These are phyloP conservation scores for Lodderomyces parapsilosis DNA, from an alignment of 1,139 yeast genomes.

Conservation along the genomic window DNA sequence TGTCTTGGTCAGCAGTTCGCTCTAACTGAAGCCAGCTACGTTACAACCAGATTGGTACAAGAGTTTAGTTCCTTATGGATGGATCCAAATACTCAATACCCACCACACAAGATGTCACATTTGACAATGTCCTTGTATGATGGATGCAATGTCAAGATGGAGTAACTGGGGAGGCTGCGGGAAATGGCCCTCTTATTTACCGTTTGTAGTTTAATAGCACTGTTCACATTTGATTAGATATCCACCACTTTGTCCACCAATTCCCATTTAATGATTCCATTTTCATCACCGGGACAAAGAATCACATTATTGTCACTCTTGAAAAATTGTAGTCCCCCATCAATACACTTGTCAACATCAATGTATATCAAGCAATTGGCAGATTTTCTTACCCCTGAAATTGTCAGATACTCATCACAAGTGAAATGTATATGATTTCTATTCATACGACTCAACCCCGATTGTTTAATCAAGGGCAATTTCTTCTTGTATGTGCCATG, in stretches of 20 bases:
- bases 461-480: slow-evolving; percentile 45
- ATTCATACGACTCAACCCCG: slow-evolving; percentile 66
- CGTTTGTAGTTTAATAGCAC: too few species aligned
- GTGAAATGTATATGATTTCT: slow-evolving; percentile 83
- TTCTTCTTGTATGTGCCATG: slow-evolving; percentile 77
- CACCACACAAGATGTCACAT: slow-evolving; percentile 34
- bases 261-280: slow-evolving; percentile 50
- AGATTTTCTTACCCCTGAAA: slow-evolving; percentile 71
- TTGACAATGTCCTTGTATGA: slow-evolving; percentile 32
- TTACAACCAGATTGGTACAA: slow-evolving; percentile 41
- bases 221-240: too few species aligned
- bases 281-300: slow-evolving; percentile 57
- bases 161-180: too few species aligned
- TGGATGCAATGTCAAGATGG: slow-evolving; percentile 22
- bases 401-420: slow-evolving; percentile 29
- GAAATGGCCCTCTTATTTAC: too few species aligned
- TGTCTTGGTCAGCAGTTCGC: slow-evolving; percentile 63
- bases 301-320: slow-evolving; percentile 74
- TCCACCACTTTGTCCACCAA: slow-evolving; percentile 43
- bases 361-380: slow-evolving; percentile 64
- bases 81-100: slow-evolving; percentile 22
- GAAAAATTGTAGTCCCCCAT: slow-evolving; percentile 53
- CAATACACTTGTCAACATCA: slow-evolving; percentile 48
- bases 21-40: slow-evolving; percentile 53
- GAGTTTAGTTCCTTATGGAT: slow-evolving; percentile 19